Conservation (phyloP, 306 rosid genomes). For the Lablab purpureus region DNA sequence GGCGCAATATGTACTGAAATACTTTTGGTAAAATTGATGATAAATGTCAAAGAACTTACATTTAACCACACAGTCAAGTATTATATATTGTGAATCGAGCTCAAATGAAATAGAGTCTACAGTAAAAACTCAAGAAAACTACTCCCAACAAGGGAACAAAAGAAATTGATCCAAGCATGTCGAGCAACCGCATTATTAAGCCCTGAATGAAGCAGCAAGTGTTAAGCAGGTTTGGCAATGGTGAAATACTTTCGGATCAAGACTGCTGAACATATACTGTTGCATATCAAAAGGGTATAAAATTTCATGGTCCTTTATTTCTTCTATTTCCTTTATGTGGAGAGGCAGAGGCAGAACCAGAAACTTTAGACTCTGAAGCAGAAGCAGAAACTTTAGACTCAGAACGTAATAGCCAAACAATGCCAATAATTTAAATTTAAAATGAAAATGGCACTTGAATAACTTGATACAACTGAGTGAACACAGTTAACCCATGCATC, state of each 20-base stretch:
- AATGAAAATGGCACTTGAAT: constrained; percentile 7
- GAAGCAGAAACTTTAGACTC: neutral
- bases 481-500: neutral
- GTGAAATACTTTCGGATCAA: neutral
- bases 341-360: too few relatives aligned
- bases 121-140: constrained; percentile 9
- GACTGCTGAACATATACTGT: neutral
- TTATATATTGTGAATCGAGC: neutral
- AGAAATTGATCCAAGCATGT: constrained; percentile 40
- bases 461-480: neutral
- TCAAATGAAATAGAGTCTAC: constrained; percentile 35
- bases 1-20: neutral
- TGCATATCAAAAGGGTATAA: neutral
- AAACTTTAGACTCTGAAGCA: too few relatives aligned
- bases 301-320: neutral
- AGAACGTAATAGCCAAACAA: neutral
- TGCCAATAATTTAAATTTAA: neutral
- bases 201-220: constrained; percentile 48
- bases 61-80: neutral
- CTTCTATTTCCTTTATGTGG: neutral
- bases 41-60: neutral
- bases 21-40: neutral
- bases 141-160: constrained; percentile 16
- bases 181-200: constrained; percentile 3
- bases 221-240: constrained; percentile 28